phyloP scores from a whole-genome alignment of 2,329 filamentous ascomycete genomes.

The Aspergillus piperis region DNA sequence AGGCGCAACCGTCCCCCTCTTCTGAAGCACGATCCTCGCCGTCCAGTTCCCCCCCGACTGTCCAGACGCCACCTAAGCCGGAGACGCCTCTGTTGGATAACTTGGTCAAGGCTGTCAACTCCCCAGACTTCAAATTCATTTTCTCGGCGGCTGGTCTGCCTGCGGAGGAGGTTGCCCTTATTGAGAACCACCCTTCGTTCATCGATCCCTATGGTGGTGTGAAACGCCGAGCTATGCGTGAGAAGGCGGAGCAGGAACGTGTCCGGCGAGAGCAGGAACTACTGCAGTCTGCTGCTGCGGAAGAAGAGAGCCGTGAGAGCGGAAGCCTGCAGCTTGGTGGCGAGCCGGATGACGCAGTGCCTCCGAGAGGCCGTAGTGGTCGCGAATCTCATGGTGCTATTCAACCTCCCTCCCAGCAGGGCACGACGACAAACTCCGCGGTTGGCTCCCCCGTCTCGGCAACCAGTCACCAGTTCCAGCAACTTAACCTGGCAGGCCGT shows the following conservation, averaged over 20 bases:
- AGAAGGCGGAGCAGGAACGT: constrained; percentile 66
- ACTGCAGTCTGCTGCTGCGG: constrained; percentile 52
- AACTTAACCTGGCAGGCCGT: constrained; percentile 65
- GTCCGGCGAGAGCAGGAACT: constrained; percentile 57
- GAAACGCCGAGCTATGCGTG: constrained; percentile 74
- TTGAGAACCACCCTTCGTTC: constrained; percentile 68
- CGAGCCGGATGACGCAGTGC: constrained; percentile 81
- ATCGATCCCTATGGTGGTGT: constrained; percentile 82
- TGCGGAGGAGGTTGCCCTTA: constrained; percentile 53
- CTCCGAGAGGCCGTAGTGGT: constrained; percentile 46
- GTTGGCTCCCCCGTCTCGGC: constrained; percentile 46
- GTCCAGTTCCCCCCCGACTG: constrained; percentile 21
- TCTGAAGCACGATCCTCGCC: constrained; percentile 24
- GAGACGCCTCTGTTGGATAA: constrained; percentile 39
- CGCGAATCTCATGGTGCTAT: constrained; percentile 66
- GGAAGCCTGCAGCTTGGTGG: constrained; percentile 88
- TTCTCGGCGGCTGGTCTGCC: constrained; percentile 53
- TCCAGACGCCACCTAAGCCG: constrained; percentile 24
- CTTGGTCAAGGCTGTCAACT: constrained; percentile 51
- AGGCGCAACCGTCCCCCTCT: constrained; percentile 25
- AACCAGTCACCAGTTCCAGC: constrained; percentile 49
- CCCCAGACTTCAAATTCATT: constrained; percentile 54
- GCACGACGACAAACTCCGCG: constrained; percentile 46
- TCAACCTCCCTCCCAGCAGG: constrained; percentile 75
- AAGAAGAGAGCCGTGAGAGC: constrained; percentile 77